These are phyloP conservation scores for Neurospora cerealis DNA, from an alignment of 495 filamentous ascomycete genomes.

Conservation along the genomic window DNA sequence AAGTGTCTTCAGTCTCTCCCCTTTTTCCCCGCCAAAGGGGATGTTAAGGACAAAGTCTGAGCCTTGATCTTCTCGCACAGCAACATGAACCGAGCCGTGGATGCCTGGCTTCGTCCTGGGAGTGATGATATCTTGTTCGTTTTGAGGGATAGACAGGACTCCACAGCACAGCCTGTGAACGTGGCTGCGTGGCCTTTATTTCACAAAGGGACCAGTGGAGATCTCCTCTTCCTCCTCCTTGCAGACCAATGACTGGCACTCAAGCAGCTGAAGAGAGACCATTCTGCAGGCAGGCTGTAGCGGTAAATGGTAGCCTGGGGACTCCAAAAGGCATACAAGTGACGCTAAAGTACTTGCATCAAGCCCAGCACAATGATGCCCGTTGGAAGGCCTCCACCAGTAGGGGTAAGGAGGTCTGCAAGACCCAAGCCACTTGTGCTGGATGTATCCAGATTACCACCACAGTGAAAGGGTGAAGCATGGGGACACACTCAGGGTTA, in stretches of 20 bases:
- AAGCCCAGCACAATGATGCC: neutral
- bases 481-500: neutral
- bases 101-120: neutral
- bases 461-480: neutral
- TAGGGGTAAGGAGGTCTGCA: neutral
- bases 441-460: neutral
- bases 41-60: neutral
- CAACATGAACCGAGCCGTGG: neutral
- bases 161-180: neutral
- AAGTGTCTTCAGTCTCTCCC: neutral
- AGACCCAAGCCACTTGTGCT: neutral
- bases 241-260: neutral
- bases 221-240: neutral
- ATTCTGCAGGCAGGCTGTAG: neutral
- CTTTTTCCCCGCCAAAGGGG: neutral
- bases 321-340: neutral
- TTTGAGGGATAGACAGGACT: neutral
- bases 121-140: neutral
- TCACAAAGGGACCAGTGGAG: neutral
- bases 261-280: neutral
- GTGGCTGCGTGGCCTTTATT: neutral
- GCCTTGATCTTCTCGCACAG: neutral
- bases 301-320: neutral
- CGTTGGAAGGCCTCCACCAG: neutral
- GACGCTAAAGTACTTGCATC: neutral